Evolutionary conservation across 2,329 filamentous ascomycete genomes (phyloP).

Genomic region (Dothiorella sarmentorum): DNA sequence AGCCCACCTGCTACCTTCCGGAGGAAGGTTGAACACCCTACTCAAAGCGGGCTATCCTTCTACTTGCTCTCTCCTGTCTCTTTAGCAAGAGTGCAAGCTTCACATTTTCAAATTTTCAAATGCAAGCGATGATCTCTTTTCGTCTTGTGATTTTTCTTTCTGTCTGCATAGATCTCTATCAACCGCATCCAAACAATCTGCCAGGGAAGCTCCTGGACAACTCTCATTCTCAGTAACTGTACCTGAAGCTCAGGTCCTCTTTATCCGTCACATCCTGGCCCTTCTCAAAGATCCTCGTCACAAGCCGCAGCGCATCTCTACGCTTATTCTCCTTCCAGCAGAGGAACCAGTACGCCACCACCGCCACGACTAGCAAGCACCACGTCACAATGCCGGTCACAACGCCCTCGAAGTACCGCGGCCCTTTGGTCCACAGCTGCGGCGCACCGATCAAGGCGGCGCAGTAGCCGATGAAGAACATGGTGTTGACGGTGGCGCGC

Average conservation of each 20-base stretch:
- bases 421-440: constrained; percentile 48
- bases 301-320: constrained; percentile 23
- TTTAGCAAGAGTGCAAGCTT: too few species aligned
- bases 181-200: too few species aligned
- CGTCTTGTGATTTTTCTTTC: too few species aligned
- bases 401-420: constrained; percentile 47
- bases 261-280: constrained; percentile 37
- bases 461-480: constrained; percentile 53
- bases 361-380: constrained; percentile 37
- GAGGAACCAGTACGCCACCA: constrained; percentile 33
- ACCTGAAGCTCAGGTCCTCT: constrained; percentile 35
- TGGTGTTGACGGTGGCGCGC: constrained; percentile 44
- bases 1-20: too few species aligned
- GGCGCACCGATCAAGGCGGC: constrained; percentile 46
- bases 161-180: too few species aligned
- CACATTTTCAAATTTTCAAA: too few species aligned
- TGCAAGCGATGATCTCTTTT: too few species aligned
- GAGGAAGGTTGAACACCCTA: too few species aligned
- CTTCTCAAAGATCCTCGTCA: constrained; percentile 24
- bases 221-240: constrained; percentile 27
- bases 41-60: too few species aligned
- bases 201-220: too few species aligned
- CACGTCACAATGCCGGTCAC: constrained; percentile 46
- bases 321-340: constrained; percentile 37
- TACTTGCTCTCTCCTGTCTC: too few species aligned